phyloP scores from a whole-genome alignment of 2,329 filamentous ascomycete genomes.

The Fusarium avenaceum region DNA sequence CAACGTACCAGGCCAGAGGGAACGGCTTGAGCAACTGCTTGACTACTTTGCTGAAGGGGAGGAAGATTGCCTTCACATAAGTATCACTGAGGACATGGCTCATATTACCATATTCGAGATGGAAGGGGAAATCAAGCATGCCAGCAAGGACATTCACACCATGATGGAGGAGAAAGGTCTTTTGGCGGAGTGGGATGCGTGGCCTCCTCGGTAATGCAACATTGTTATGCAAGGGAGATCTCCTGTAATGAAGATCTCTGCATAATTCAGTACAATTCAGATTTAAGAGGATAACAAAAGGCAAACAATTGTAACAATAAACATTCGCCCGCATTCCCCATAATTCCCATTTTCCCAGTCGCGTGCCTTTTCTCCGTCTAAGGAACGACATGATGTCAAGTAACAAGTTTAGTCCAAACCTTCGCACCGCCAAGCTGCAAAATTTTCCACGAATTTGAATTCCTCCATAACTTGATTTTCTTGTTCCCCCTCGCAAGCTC shows the following conservation, averaged over 20 bases:
- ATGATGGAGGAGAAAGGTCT: background rate
- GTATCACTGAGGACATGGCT: background rate
- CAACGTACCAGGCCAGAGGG: background rate
- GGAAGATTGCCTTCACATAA: background rate
- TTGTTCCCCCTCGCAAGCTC: background rate
- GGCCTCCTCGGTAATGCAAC: background rate
- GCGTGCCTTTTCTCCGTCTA: background rate
- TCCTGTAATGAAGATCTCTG: background rate
- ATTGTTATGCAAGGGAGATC: background rate
- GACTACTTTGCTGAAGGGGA: background rate
- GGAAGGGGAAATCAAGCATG: background rate
- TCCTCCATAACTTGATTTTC: constrained; percentile 19
- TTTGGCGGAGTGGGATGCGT: background rate
- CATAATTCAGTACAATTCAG: background rate
- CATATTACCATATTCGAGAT: background rate
- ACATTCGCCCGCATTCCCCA: background rate
- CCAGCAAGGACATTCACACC: background rate
- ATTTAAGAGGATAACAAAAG: too few species aligned
- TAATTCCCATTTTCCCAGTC: background rate
- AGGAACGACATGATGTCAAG: constrained; percentile 26
- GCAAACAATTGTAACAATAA: background rate
- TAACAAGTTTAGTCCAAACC: background rate
- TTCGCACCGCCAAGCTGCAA: background rate
- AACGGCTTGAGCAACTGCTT: background rate
- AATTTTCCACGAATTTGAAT: background rate